Base-by-base conservation (phyloP, 108 stramenopile genomes). In the Cyclotella atomus region DNA sequence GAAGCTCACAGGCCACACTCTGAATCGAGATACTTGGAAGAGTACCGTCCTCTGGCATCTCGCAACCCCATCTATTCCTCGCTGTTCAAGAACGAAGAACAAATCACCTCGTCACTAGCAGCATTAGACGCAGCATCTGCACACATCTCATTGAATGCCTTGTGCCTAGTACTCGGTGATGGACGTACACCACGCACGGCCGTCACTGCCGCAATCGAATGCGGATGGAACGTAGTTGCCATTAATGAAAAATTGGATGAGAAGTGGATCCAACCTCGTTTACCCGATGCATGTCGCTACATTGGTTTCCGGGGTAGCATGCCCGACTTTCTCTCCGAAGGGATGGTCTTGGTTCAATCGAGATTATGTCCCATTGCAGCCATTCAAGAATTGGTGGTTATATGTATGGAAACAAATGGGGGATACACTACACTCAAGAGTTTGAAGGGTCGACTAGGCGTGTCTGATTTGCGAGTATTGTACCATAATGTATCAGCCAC, bases 141-240 rank as follows among this genome's bases (percentile, higher is more conserved):
- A n/a, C n/a, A n/a, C n/a, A n/a, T n/a, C n/a, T n/a, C n/a, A n/a
- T n/a, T n/a, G n/a, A n/a, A n/a, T n/a, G n/a, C 38, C 38, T 49
- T 74, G 19, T 74, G 73, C 46, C 73, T 74, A 0, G 73, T 74
- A n/a, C 20, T 74, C 32, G 73, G 64, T 14, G 73, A 74, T 5
- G 64, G 55, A 17, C 14, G 10, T 19, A 21, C 34, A 65, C 73
- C 73, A 10, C 28, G 55, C 8, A 74, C 73, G n/a, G 73, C 64
- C 28, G 43, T 74, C 30, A 2, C 53, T 16, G 60, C 71, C 0
- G 71, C 71, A 7, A 64, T 72, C 25, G 34, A 60, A 29, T 25
- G 44, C 24, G 50, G 71, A 29, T 72, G 71, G 71, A 53, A 12
- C 14, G 63, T 57, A 20, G 73, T 65, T 29, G 50, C 73, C 16